Percentiles rank a stretch among this genome's conserved stretches.
These are phyloP conservation scores for Letharia columbiana DNA, from an alignment of 495 filamentous ascomycete genomes.

Conservation along the genomic window DNA sequence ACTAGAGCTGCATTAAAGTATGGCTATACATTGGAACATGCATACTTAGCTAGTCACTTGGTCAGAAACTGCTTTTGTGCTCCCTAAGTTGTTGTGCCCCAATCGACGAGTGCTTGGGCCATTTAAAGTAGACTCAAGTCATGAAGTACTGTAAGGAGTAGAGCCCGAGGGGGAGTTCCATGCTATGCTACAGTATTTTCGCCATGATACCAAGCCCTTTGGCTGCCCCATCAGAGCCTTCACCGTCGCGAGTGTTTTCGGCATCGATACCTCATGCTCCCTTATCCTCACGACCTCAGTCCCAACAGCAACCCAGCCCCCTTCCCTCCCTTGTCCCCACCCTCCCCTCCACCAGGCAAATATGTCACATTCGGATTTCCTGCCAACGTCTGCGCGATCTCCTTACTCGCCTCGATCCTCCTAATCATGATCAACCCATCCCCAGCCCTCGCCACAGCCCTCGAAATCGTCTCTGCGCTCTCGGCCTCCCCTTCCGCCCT, in stretches of 20 bases:
- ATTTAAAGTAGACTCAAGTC: too few species aligned
- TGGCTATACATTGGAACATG: neutral
- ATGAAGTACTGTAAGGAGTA: neutral
- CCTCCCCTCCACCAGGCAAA: constrained; percentile 65
- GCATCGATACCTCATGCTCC: neutral
- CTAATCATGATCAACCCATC: constrained; percentile 92
- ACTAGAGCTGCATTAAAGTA: neutral
- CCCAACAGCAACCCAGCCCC: constrained; percentile 52
- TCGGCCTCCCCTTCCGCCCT: constrained; percentile 95
- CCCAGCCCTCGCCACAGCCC: constrained; percentile 81
- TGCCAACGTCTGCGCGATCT: constrained; percentile 86
- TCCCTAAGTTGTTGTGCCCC: too few species aligned
- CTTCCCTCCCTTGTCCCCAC: constrained; percentile 53
- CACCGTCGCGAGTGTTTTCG: neutral
- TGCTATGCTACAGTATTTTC: constrained; percentile 20
- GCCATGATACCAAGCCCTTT: neutral
- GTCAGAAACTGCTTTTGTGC: neutral
- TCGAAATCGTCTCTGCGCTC: constrained; percentile 87
- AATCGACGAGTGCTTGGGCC: too few species aligned
- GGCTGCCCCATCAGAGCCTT: neutral
- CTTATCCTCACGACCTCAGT: constrained; percentile 35
- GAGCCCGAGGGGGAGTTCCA: neutral
- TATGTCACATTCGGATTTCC: constrained; percentile 94
- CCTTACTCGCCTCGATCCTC: constrained; percentile 92
- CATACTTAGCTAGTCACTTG: neutral